Conservation (phyloP, 2,329 filamentous ascomycete species). For the Teratosphaeriaceae sp. region DNA sequence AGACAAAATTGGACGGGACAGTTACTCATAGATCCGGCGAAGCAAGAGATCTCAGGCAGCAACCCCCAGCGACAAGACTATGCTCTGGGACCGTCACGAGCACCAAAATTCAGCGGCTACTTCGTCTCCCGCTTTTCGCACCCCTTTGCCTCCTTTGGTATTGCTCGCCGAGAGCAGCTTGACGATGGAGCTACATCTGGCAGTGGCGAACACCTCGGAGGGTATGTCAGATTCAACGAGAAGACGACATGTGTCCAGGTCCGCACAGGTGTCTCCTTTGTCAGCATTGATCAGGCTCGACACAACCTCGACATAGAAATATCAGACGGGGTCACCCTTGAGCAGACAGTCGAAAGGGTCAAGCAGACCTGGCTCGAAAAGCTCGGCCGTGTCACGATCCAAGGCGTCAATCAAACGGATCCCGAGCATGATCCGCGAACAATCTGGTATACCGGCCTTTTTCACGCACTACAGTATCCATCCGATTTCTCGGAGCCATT, state of each 20-base stretch:
- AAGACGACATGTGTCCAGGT: conserved; percentile 33
- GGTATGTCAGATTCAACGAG: conserved; percentile 35
- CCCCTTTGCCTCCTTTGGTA: conserved; percentile 35
- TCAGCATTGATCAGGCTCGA: conserved; percentile 43
- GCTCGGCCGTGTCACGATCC: conserved; percentile 37
- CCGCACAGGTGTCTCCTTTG: conserved; percentile 42
- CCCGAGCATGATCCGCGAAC: conserved; percentile 36
- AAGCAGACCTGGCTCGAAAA: conserved; percentile 43
- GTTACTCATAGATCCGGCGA: conserved; percentile 32
- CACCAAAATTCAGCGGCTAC: conserved; percentile 38
- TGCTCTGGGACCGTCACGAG: conserved; percentile 37
- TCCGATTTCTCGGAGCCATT: conserved; percentile 43
- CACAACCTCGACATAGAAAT: conserved; percentile 41
- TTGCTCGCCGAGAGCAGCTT: conserved; percentile 26
- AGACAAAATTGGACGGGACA: conserved; percentile 43
- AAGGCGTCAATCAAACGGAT: conserved; percentile 38
- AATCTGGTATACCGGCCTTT: conserved; percentile 43
- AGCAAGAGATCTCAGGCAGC: conserved; percentile 36
- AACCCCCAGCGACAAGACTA: conserved; percentile 45
- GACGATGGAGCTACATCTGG: conserved; percentile 16
- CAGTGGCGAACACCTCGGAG: conserved; percentile 34
- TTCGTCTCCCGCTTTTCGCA: conserved; percentile 44
- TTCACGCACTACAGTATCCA: conserved; percentile 43
- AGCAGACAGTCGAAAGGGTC: conserved; percentile 33
- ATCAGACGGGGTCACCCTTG: conserved; percentile 31